Evolutionary conservation across 1,139 yeast genomes (phyloP).

Genomic region (Debaryomyces singareniensis): DNA sequence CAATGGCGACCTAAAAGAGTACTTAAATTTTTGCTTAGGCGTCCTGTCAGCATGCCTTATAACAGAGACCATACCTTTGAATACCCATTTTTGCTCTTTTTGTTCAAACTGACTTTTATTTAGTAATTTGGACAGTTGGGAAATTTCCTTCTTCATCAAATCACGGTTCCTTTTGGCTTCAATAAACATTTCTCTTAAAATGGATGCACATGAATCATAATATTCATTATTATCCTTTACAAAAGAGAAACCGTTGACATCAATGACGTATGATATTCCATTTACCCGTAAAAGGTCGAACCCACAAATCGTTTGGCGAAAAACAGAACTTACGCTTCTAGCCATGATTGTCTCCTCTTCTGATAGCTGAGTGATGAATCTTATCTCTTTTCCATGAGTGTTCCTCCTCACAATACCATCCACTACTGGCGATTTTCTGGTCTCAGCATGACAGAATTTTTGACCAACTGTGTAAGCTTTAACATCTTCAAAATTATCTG

Average conservation of each 20-base stretch:
- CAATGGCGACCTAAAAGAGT: constrained; percentile 82
- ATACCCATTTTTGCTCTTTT: constrained; percentile 92
- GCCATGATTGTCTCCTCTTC: constrained; percentile 80
- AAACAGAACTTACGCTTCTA: constrained; percentile 59
- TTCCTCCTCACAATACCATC: constrained; percentile 97
- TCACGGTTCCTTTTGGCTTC: constrained; percentile 47
- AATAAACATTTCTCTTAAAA: constrained; percentile 67
- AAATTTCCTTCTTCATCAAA: constrained; percentile 32
- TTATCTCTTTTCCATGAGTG: constrained; percentile 94
- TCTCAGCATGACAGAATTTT: constrained; percentile 91
- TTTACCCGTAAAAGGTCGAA: constrained; percentile 88
- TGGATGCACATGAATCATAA: constrained; percentile 78
- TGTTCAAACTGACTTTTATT: constrained; percentile 53
- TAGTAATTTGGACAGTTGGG: constrained; percentile 29
- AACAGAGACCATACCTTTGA: constrained; percentile 87
- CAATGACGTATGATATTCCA: constrained; percentile 88
- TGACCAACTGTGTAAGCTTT: constrained; percentile 97
- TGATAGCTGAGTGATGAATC: constrained; percentile 78
- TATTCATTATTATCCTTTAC: constrained; percentile 88
- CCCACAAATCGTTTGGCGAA: constrained; percentile 96
- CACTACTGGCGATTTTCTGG: constrained; percentile 96
- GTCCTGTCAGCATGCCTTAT: constrained; percentile 98
- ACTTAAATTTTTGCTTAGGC: constrained; percentile 97
- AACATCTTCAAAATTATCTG: constrained; percentile 97
- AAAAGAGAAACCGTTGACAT: constrained; percentile 96